Evolutionary conservation across 345 rosid species (phyloP), one percentile per base, ranked within the genome.

Genomic region (Euclidium syriacum): DNA sequence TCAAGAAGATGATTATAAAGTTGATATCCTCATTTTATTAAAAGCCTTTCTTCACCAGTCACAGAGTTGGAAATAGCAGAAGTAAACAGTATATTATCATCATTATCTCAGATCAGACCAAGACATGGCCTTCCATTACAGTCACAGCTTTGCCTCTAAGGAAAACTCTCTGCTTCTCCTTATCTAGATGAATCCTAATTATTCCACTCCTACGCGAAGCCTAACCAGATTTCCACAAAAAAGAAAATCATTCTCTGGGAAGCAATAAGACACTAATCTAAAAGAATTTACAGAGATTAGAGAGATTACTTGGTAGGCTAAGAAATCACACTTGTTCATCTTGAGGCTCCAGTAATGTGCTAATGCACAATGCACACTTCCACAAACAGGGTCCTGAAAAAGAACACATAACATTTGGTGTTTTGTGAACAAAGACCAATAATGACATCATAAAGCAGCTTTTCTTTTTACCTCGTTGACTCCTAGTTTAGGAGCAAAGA

Each of bases 341-440:
- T 85, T 86, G 35, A 77, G 43, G 58, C 78, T 75, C 96, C 96
- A 91, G 50, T 86, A 86, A 17, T 74, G 53, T 58, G 87, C 89
- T 62, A 91, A 60, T 25, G 86, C 79, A 76, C 98, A 88, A 57
- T 86, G 82, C 10, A 92, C 95, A 65, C 89, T 80, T 27, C 98
- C 92, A 51, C 80, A 72, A 18, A 86, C 90, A 43, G 92, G 94
- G 73, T 88, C 96, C 98, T 91, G 77, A 40, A 56, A 19, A 41
- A 9, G 3, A 3, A 43, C 39, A 56, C 19, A 65, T n/a, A 58
- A 25, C 7, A 42, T 39, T 48, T 30, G 11, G 43, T 32, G 6
- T 26, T 68, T 60, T 40, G 35, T 16, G 18, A 46, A 14, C 29
- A 14, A 58, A 50, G 27, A 32, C 52, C 49, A n/a, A 9, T 33